Percentiles rank a stretch among this genome's conserved stretches.
phyloP scores from a whole-genome alignment of 2,329 filamentous ascomycete species.

The Huntiella omanensis region DNA sequence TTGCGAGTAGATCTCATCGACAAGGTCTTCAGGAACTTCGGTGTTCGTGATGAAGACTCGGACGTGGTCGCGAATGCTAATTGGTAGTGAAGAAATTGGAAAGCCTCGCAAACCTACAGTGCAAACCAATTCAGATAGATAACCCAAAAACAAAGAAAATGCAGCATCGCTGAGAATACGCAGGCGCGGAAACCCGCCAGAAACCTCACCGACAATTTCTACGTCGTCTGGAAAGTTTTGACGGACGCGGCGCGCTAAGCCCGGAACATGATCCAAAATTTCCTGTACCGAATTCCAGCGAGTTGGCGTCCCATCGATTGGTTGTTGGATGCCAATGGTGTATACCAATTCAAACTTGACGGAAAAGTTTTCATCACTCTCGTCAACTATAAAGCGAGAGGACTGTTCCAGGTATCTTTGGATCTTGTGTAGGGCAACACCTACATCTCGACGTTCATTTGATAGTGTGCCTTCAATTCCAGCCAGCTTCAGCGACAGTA shows the following conservation, averaged over 20 bases:
- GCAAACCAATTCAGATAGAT: conserved; percentile 25
- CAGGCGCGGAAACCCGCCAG: conserved; percentile 27
- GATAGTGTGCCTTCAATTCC: conserved; percentile 26
- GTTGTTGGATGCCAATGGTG: conserved; percentile 33
- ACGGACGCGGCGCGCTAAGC: conserved; percentile 17
- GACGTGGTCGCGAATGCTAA: conserved; percentile 17
- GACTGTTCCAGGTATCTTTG: conserved; percentile 26
- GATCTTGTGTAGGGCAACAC: conserved; percentile 19
- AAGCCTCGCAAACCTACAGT: conserved; percentile 23
- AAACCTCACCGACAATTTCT: conserved; percentile 19
- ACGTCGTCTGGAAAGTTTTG: conserved; percentile 20
- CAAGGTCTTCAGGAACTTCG: conserved; percentile 14
- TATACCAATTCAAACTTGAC: conserved; percentile 44
- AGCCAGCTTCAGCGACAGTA: conserved; percentile 45
- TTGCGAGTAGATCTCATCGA: conserved; percentile 20
- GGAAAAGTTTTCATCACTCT: conserved; percentile 45
- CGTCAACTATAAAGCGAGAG: conserved; percentile 40
- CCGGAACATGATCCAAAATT: conserved; percentile 26
- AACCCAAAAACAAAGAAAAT: neutral
- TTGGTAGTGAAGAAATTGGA: conserved; percentile 17
- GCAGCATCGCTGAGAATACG: conserved; percentile 25
- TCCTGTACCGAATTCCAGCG: conserved; percentile 38
- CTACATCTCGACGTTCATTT: conserved; percentile 11
- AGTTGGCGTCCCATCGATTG: conserved; percentile 31
- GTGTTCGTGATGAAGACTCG: conserved; percentile 25